Evolutionary conservation across 371 early-diverging fungal species (phyloP).

Genomic region (Cladochytrium tenue): DNA sequence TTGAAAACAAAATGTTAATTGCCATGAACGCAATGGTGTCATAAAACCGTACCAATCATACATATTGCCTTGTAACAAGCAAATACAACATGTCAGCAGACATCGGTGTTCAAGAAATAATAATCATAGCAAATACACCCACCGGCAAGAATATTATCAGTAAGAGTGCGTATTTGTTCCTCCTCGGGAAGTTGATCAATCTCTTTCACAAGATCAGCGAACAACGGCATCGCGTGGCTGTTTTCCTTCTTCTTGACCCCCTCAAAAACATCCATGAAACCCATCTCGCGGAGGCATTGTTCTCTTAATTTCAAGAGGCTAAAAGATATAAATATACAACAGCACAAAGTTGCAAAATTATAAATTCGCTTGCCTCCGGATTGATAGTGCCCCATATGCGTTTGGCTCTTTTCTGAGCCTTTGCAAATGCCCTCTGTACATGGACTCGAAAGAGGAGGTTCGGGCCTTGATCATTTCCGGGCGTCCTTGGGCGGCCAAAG

Average conservation of each 20-base stretch:
- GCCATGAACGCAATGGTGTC: no score
- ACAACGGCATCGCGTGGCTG: conserved; percentile 50
- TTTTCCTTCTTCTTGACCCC: conserved; percentile 64
- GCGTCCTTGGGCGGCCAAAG: not conserved
- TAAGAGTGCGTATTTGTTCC: conserved; percentile 38
- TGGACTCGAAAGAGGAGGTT: conserved; percentile 40
- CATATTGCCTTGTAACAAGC: conserved; percentile 64
- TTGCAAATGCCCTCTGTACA: conserved; percentile 61
- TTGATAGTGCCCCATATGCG: conserved; percentile 66
- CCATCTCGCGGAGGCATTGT: conserved; percentile 73
- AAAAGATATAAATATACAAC: not conserved
- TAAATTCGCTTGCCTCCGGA: conserved; percentile 45
- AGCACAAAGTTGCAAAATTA: not conserved
- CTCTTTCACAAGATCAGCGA: conserved; percentile 42
- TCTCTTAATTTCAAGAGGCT: conserved; percentile 70
- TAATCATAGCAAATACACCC: not conserved
- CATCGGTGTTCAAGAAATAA: no score
- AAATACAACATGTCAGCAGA: no score
- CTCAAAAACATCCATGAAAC: conserved; percentile 68
- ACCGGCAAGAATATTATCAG: conserved; percentile 67
- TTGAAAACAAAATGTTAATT: no score
- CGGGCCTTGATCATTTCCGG: conserved; percentile 24
- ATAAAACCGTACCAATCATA: conserved; percentile 68
- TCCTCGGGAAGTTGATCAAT: conserved; percentile 43
- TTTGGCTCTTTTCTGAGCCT: conserved; percentile 56